Base-by-base conservation (phyloP, 2,329 filamentous ascomycete species). In the Phyllosticta capitalensis region DNA sequence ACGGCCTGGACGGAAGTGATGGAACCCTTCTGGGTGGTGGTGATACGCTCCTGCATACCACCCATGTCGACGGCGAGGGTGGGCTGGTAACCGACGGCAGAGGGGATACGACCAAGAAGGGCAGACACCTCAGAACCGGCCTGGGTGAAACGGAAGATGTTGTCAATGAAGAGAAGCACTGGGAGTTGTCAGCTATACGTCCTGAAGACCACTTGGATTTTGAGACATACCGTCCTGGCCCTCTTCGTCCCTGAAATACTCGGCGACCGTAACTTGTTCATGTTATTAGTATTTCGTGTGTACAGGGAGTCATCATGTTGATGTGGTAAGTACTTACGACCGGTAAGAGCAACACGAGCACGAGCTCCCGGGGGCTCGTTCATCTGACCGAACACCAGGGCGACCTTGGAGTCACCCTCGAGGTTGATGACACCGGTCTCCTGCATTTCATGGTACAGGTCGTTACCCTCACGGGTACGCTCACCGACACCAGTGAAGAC, bases 381-480 rank as follows among this genome's bases (percentile, higher is more conserved):
- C 94, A 99, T 99, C 85, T 99, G 94, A 85, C 94, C 94, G 82
- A 99, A 99, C 69, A 99, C 94, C 69, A 99, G 83, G 66, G 94
- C 90, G 83, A 97, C 94, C 88, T 99, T 99, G 78, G 94, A 97
- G 74, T 96, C 92, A 79, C 94, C 94, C 67, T 99, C 94, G 68
- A 99, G 90, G 80, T 99, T 87, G 80, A 99, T 99, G 85, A 99
- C 94, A 75, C 89, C 90, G 69, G 94, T 99, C 83, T 99, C 92
- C 84, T 97, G 94, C 94, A 99, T 99, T 86, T 99, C 94, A 83
- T 99, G 92, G 88, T 99, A 99, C 84, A 99, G 80, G 87, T 99
- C 94, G 87, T 99, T 99, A 86, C 94, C 94, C 87, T 99, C 94
- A 90, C 94, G 94, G 76, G 94, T 99, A 84, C 94, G 92, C 88